Base-by-base conservation (phyloP, 495 filamentous ascomycete species). In the Penicillium robsamsonii region DNA sequence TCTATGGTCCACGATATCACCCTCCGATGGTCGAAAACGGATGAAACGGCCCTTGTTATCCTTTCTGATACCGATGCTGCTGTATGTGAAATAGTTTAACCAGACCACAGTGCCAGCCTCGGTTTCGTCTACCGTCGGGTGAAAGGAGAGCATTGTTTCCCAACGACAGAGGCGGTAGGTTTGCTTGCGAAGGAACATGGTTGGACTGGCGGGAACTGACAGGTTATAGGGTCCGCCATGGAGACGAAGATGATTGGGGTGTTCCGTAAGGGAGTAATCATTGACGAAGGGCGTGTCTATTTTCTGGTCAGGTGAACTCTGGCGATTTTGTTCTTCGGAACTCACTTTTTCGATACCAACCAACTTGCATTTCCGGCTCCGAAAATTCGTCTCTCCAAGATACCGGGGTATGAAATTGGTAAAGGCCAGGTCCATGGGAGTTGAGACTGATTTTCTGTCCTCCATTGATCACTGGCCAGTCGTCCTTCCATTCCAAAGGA, bases 381-480 rank as follows among this genome's bases (percentile, higher is more conserved):
- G 57, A 59, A 49, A 81, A 79, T 8, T 75, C 71, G 48, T 79
- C 78, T 22, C 55, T 62, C 76, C 78, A 79, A 1, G 38, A 45
- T 2, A 70, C 65, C 0, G 64, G 56, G 0, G 30, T 31, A 9
- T 58, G 1, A 5, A 57, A 56, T n/a, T 65, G 42, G 29, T 75
- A 67, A 4, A 73, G 57, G 17, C 64, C 64, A 0, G 71, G 70
- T 0, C 67, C 66, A 7, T 58, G 52, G 43, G 63, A 67, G 12
- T 70, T 50, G 6, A 79, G 71, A 0, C 68, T 53, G 22, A 81
- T 75, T 46, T 75, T 74, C 10, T 72, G 53, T 5, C 76, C 73
- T 0, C 58, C 56, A 52, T 79, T 78, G 20, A 81, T 59, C 8
- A 81, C 63, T 2, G 78, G 79, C 79, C 79, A 81, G 51, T 76